Evolutionary conservation across 129 eudicot genomes (phyloP).

Genomic region (Centella asiatica): DNA sequence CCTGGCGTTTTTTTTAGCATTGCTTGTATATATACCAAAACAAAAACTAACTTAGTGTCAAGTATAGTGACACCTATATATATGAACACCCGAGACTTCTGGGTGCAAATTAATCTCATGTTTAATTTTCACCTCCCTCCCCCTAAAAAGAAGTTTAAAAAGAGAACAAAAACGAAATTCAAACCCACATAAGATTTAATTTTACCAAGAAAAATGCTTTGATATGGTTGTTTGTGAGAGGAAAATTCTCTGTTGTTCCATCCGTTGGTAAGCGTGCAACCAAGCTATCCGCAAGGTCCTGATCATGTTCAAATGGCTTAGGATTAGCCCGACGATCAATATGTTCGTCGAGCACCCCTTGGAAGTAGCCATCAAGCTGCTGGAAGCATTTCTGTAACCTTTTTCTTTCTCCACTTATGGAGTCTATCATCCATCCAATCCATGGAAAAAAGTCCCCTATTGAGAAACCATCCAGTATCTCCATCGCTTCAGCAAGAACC

Average conservation of each 20-base stretch:
- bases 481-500: slow-evolving; percentile 8
- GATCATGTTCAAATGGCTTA: slow-evolving; percentile 7
- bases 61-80: no score
- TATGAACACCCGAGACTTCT: no score
- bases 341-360: slow-evolving; percentile 26
- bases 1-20: no score
- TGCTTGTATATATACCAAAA: no score
- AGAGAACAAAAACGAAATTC: not conserved
- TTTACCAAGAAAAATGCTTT: slow-evolving; percentile 25
- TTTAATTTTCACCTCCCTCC: no score
- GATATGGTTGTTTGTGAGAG: slow-evolving; percentile 17
- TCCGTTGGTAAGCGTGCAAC: slow-evolving; percentile 11
- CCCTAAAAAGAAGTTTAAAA: not conserved
- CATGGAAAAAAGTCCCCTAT: slow-evolving; percentile 20
- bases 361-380: slow-evolving; percentile 3
- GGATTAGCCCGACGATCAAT: slow-evolving; percentile 7
- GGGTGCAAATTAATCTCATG: no score
- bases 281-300: slow-evolving; percentile 23
- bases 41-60: no score
- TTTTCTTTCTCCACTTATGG: not conserved
- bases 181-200: not conserved
- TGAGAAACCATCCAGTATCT: slow-evolving; percentile 10
- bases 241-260: no score
- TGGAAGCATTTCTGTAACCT: slow-evolving; percentile 16
- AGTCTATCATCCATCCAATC: slow-evolving; percentile 24